A percentile compares a stretch with the other conserved stretches of the same genome.
These are phyloP conservation scores for Bruguiera hainesii DNA, from an alignment of 441 rosid species.

Conservation along the genomic window DNA sequence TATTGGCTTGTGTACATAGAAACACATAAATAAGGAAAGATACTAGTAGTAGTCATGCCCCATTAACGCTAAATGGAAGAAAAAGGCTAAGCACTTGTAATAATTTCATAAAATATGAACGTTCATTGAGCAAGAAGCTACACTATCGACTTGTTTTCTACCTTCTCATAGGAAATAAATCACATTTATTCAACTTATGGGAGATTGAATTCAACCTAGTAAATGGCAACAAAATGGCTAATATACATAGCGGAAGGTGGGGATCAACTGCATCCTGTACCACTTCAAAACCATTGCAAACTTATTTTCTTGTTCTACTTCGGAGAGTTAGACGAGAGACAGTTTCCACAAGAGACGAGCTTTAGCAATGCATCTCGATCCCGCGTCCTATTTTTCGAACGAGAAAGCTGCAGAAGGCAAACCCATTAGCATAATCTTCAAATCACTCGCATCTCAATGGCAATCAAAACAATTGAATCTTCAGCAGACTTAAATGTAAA, in stretches of 20 bases:
- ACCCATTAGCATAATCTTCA: slow-evolving; percentile 1
- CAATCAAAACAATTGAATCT: too few species aligned
- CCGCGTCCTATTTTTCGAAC: slow-evolving; percentile 61
- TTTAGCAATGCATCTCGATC: slow-evolving; percentile 66
- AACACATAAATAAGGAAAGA: too few species aligned
- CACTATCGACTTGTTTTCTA: too few species aligned
- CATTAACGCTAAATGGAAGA: too few species aligned
- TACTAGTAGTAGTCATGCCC: too few species aligned
- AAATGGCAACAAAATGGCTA: slow-evolving; percentile 38
- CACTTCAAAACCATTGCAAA: slow-evolving; percentile 22
- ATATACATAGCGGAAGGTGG: slow-evolving; percentile 28
- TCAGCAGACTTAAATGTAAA: background rate
- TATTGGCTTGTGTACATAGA: too few species aligned
- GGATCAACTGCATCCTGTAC: slow-evolving; percentile 9
- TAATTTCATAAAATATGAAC: too few species aligned
- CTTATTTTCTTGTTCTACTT: slow-evolving; percentile 30
- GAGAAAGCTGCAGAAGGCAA: slow-evolving; percentile 55
- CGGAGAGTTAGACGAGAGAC: slow-evolving; percentile 70
- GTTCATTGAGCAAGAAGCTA: too few species aligned
- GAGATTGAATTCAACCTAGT: slow-evolving; percentile 23
- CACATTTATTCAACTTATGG: slow-evolving; percentile 32
- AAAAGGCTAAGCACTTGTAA: too few species aligned
- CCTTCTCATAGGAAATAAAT: too few species aligned
- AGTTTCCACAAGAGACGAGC: slow-evolving; percentile 80
- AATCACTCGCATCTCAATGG: slow-evolving; percentile 3